Percentiles rank a stretch among this genome's conserved stretches.
These are phyloP conservation scores for Aspergillus ochraceoroseus DNA, from an alignment of 2,329 filamentous ascomycete genomes.

Conservation along the genomic window DNA sequence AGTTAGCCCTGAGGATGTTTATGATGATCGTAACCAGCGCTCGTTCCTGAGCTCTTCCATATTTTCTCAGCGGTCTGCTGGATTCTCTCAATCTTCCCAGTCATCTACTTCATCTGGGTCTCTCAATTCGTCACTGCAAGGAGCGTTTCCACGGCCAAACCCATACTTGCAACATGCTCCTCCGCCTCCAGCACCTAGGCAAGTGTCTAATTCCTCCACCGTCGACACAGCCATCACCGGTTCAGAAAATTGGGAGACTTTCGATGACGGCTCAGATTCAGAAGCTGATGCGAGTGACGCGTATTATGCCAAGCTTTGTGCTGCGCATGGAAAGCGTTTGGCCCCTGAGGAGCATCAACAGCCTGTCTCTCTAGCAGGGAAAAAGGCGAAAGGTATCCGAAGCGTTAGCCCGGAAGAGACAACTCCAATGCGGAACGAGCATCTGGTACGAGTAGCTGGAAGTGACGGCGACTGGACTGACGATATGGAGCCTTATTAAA, in stretches of 20 bases:
- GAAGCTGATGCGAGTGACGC: constrained; percentile 70
- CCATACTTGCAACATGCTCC: constrained; percentile 36
- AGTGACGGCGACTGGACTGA: constrained; percentile 54
- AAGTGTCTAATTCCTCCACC: constrained; percentile 67
- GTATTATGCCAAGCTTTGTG: constrained; percentile 74
- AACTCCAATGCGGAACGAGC: constrained; percentile 40
- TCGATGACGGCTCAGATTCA: constrained; percentile 73
- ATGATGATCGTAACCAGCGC: constrained; percentile 60
- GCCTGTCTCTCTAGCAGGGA: constrained; percentile 31
- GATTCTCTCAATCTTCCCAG: constrained; percentile 41
- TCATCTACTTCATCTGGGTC: constrained; percentile 40
- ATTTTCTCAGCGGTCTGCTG: constrained; percentile 37
- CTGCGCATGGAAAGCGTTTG: constrained; percentile 62
- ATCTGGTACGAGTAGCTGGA: constrained; percentile 45
- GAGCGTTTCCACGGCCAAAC: constrained; percentile 32
- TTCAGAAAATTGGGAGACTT: constrained; percentile 97
- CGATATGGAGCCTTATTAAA: constrained; percentile 44
- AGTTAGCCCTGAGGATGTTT: constrained; percentile 73
- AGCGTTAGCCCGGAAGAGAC: constrained; percentile 44
- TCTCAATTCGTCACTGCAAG: constrained; percentile 31
- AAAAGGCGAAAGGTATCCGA: constrained; percentile 46
- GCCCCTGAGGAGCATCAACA: constrained; percentile 37
- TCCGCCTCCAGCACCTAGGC: constrained; percentile 50
- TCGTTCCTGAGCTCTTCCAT: constrained; percentile 46
- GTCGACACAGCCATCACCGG: constrained; percentile 65